Evolutionary conservation across 2,329 filamentous ascomycete genomes (phyloP), one percentile per base, ranked within the genome.

Genomic region (Neonectria hederae): DNA sequence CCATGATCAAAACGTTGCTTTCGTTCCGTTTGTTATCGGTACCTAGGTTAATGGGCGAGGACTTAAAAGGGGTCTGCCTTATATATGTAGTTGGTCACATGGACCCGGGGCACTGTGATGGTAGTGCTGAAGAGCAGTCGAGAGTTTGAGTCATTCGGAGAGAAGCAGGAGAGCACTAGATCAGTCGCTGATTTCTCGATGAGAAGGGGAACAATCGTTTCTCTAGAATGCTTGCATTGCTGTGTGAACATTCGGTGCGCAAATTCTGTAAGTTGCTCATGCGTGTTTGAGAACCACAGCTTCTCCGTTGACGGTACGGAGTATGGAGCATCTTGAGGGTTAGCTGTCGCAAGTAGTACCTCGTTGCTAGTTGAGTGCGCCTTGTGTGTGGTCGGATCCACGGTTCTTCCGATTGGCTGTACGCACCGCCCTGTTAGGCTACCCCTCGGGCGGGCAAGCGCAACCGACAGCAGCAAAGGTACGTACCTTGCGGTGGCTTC

Each of bases 101-200:
- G 28, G 28, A 17, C 46, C 22, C 49, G 17, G 30, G 10, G 46
- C 10, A 9, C 30, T 19, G n/a, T 46, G 17, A 46, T 46, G 42
- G 42, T 21, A 22, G 42, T 24, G 42, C 21, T 24, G 42, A 21
- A 21, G 9, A 45, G 24, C 43, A 52, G 38, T 32, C 46, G 13
- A 13, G 32, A 45, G n/a, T 22, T 61, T 49, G 51, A 61, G 58
- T 55, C 58, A 61, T 49, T 42, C 58, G 58, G 58, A 5, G 32
- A 61, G 26, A n/a, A 6, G 24, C 19, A 21, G 17, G 28, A 30
- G 28, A 19, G 10, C 9, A 17, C 6, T 30, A 2, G n/a, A n/a
- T n/a, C n/a, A n/a, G 21, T 42, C 3, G n/a, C 10, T n/a, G n/a
- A 26, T 4, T 48, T 46, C 40, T 22, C 8, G 6, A 24, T 13